A percentile compares a stretch with the other conserved stretches of the same genome.
Evolutionary conservation across 2,329 filamentous ascomycete genomes (phyloP).

Genomic region (Cordyceps tenuipes): DNA sequence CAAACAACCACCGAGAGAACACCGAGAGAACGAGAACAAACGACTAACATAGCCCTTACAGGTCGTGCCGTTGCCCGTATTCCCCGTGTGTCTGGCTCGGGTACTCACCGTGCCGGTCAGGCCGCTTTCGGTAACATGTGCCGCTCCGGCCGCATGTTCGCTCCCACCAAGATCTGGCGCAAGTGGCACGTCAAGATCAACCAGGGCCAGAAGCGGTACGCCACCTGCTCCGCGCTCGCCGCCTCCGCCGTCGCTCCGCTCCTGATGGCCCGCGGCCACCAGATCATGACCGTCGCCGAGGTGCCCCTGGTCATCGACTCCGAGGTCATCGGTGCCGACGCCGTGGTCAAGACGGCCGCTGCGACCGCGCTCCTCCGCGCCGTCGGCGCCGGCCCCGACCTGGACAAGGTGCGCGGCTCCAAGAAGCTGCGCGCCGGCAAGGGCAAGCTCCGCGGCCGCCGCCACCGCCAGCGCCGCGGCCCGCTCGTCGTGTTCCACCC

Average conservation of each 20-base stretch:
- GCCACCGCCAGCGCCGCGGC: constrained; percentile 94
- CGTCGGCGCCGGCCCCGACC: constrained; percentile 79
- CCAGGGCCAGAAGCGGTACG: constrained; percentile 97
- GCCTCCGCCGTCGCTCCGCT: constrained; percentile 93
- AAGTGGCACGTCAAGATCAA: constrained; percentile 99
- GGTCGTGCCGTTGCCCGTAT: constrained; percentile 99
- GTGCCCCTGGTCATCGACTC: constrained; percentile 96
- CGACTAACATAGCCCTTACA: constrained; percentile 27
- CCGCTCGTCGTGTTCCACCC: constrained; percentile 97
- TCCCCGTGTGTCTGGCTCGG: constrained; percentile 99
- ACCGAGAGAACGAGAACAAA: not conserved
- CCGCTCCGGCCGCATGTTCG: constrained; percentile 99
- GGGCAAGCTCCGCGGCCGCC: constrained; percentile 96
- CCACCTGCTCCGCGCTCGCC: constrained; percentile 93
- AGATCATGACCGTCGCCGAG: constrained; percentile 84
- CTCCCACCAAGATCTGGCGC: constrained; percentile 99
- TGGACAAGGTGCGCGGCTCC: constrained; percentile 93
- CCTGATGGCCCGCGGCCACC: constrained; percentile 94
- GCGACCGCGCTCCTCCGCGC: constrained; percentile 83
- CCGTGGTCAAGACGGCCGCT: constrained; percentile 79
- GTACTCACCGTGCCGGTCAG: constrained; percentile 99
- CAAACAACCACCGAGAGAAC: not conserved
- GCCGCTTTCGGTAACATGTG: constrained; percentile 99
- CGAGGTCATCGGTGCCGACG: constrained; percentile 70
- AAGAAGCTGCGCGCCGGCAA: constrained; percentile 97